Base-by-base conservation (phyloP, 2,329 filamentous ascomycete species). In the Scedosporium minutisporum region DNA sequence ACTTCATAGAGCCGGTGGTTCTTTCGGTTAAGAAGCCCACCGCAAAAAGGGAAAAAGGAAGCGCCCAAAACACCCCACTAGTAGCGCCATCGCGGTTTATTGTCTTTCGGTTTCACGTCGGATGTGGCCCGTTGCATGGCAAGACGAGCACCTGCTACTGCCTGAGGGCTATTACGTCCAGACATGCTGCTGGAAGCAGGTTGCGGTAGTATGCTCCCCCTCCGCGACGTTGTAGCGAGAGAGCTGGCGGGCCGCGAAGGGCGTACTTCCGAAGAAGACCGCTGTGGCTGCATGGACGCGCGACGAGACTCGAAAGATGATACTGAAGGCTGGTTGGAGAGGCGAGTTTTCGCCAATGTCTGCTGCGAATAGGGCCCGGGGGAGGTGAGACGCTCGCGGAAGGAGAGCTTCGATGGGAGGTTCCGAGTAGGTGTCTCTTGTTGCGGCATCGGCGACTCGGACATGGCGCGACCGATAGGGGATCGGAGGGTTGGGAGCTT, bases 181-280 rank as follows among this genome's bases (percentile, higher is more conserved):
- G 73, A 74, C 12, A 65, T 58, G 16, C 62, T 64, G 18, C 74
- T 68, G 27, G 67, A 73, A 3, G 69, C 67, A 27, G 79, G 76
- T 62, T 80, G 75, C 18, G 84, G 83, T 23, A 87, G 72, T 63
- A 87, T 68, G 67, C 83, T 86, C 4, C 72, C 76, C 33, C 84
- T 79, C 64, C 83, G 75, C 63, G 73, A 77, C 21, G 72, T 68
- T 2, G 74, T 72, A 6, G 82, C 80, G 55, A 87, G 68, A 3
- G 85, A 87, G 69, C 82, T 87, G 53, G 79, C 80, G 10, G 85
- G 80, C 33, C 85, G 78, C 70, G 72, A 67, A 67, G 71, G 25
- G 67, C 69, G 62, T 64, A 72, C 70, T 33, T 68, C 70, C 14
- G 70, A 68, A 9, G 66, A 69, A 64, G 77, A 70, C 46, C 69